These are phyloP conservation scores for Ustulina deusta DNA, from an alignment of 2,329 filamentous ascomycete species.

Conservation along the genomic window DNA sequence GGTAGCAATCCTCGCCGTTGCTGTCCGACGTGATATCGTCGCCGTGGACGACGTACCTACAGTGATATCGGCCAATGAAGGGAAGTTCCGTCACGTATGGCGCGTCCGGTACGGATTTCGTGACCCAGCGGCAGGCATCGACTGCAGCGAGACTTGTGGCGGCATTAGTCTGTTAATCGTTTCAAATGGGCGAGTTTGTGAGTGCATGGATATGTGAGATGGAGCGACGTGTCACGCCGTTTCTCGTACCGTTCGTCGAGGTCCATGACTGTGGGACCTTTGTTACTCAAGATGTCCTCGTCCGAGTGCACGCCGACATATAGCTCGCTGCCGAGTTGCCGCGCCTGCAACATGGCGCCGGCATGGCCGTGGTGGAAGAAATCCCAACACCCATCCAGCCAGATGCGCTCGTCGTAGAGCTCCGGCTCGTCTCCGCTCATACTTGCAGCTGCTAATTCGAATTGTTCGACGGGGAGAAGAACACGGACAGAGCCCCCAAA, in stretches of 20 bases:
- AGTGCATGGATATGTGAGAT: constrained; percentile 1
- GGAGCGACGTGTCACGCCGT: not conserved
- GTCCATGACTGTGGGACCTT: constrained; percentile 97
- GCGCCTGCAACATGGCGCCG: constrained; percentile 95
- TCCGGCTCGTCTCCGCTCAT: constrained; percentile 53
- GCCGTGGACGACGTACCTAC: constrained; percentile 94
- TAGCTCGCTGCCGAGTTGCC: constrained; percentile 88
- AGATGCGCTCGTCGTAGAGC: constrained; percentile 79
- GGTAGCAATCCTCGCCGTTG: constrained; percentile 94
- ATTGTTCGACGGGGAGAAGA: not conserved
- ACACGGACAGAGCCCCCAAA: not conserved
- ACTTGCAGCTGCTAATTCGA: constrained; percentile 1
- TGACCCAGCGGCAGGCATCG: constrained; percentile 95
- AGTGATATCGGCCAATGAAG: constrained; percentile 96
- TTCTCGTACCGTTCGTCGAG: constrained; percentile 79
- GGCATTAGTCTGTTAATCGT: constrained; percentile 42
- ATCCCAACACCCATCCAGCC: constrained; percentile 99
- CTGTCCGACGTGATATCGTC: constrained; percentile 98
- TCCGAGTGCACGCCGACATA: constrained; percentile 96
- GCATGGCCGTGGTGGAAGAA: constrained; percentile 99
- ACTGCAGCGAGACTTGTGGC: constrained; percentile 80
- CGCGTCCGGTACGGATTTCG: constrained; percentile 82
- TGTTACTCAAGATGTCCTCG: constrained; percentile 94
- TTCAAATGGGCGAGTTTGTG: not conserved
- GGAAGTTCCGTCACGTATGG: constrained; percentile 94